These are phyloP conservation scores for Ascochyta koolunga DNA, from an alignment of 2,329 filamentous ascomycete species.

Conservation along the genomic window DNA sequence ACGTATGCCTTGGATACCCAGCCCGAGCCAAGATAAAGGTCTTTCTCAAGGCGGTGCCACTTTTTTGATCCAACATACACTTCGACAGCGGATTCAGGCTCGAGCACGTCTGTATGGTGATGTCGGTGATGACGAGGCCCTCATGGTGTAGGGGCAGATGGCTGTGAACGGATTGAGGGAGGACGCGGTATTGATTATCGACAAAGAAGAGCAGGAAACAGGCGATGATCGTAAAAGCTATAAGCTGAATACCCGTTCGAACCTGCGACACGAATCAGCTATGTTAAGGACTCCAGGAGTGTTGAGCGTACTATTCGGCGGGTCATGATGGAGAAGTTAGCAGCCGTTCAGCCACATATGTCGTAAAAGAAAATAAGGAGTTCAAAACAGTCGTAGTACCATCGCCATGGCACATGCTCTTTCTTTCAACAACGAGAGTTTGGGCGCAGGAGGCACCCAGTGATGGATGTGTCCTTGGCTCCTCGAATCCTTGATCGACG, in stretches of 20 bases:
- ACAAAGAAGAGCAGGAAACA: slow-evolving; percentile 78
- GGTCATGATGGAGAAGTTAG: slow-evolving; percentile 40
- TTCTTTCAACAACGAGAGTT: background rate
- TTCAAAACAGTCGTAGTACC: background rate
- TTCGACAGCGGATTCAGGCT: slow-evolving; percentile 74
- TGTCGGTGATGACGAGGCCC: slow-evolving; percentile 83
- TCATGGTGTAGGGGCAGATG: slow-evolving; percentile 83
- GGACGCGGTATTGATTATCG: slow-evolving; percentile 85
- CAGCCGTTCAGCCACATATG: slow-evolving; percentile 12
- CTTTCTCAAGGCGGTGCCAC: slow-evolving; percentile 89
- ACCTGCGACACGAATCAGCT: slow-evolving; percentile 38
- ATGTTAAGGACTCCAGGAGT: background rate
- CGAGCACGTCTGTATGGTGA: slow-evolving; percentile 78
- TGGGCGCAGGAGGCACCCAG: slow-evolving; percentile 15
- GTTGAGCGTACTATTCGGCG: slow-evolving; percentile 45
- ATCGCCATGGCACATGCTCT: slow-evolving; percentile 22
- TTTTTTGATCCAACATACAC: slow-evolving; percentile 72
- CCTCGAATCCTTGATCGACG: slow-evolving; percentile 24
- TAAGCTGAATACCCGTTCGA: slow-evolving; percentile 75
- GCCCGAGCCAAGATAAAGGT: slow-evolving; percentile 77
- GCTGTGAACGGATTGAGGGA: slow-evolving; percentile 83
- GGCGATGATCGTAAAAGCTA: slow-evolving; percentile 65
- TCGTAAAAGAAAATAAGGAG: slow-evolving; percentile 11
- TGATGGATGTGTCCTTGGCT: slow-evolving; percentile 24
- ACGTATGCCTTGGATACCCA: slow-evolving; percentile 81